Evolutionary conservation across 495 filamentous ascomycete genomes (phyloP), one percentile per base, ranked within the genome.

Genomic region (Xylaria sp.): DNA sequence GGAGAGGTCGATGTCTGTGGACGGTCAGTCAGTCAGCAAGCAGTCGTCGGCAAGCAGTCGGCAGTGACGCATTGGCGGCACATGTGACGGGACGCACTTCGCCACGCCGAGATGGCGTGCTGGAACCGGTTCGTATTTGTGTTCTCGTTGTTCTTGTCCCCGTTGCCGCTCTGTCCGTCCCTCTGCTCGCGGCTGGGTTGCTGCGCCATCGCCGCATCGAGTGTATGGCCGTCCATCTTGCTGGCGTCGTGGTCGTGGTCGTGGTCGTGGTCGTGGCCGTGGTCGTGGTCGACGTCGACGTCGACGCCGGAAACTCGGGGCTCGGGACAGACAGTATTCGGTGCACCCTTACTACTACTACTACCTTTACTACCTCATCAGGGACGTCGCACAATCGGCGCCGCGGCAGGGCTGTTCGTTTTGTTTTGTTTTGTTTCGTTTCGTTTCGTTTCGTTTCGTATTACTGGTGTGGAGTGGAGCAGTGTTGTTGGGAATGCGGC

Each of bases 31-130:
- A 53, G 71, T 88, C 74, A 87, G 80, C 69, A 70, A 50, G 43
- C 43, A 68, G 53, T 19, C 37, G 55, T 21, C 35, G 35, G 35
- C 35, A 37, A 37, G 26, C 37, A 67, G 35, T 21, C 53, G 63
- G 35, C 57, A 21, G 1, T 21, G 71, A 46, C 71, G 57, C 40
- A 76, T 9, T n/a, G 61, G 44, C 35, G 46, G 44, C 35, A 43
- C 64, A 57, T 68, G 52, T 11, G 53, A 68, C 85, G 52, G 7
- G 53, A 68, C 85, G 52, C 88, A 98, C 95, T 94, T 88, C 95
- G 91, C 96, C 96, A 99, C 78, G 95, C 92, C 61, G 94, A 92
- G 73, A 99, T 95, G 74, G 96, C 96, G 72, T 89, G 91, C 81
- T 98, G 95, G 81, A 98, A 98, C 81, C 96, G 97, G 85, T 95